Evolutionary conservation across 2,329 filamentous ascomycete genomes (phyloP), one percentile per base, ranked within the genome.

Genomic region (Colletotrichum liriopes): DNA sequence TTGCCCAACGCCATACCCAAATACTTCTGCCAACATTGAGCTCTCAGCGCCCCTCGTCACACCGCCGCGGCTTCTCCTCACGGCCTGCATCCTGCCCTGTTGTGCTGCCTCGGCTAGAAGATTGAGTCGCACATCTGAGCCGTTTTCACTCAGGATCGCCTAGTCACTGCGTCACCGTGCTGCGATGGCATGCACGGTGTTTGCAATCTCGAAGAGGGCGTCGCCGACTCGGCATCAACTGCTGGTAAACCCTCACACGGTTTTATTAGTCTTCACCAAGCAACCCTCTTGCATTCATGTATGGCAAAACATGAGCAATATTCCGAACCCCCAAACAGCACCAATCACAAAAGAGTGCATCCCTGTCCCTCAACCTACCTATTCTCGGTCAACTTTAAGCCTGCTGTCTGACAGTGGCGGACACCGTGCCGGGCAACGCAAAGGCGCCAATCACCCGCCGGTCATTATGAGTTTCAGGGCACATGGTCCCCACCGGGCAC

Each of bases 401-500:
- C 39, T 23, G 41, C 35, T 39, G 32, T 16, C 49, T 63, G 39
- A 51, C 59, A 23, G 35, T 37, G 54, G 32, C 54, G 20, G 7
- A 56, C 20, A 39, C n/a, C 5, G 16, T n/a, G 29, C 23, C 43
- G 16, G 26, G 41, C 58, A 47, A 32, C 37, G 63, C 63, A 37
- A 16, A 47, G 32, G 39, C 63, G 35, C 67, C 67, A 71, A 73
- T 67, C 49, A 71, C 12, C 39, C 51, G 47, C 59, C 39, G 47
- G 39, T 32, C 54, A 59, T 23, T 65, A 62, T 67, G 51, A 73
- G 62, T 73, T 72, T 72, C 58, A 69, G 69, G 52, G 65, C 45
- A 47, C 23, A 14, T 39, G 23, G 43, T 54, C 58, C 60, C 69
- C 56, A 43, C 29, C 11, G 3, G 14, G 37, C 32, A 11, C 29